A percentile compares a stretch with the other conserved stretches of the same genome.
Evolutionary conservation across 2,329 filamentous ascomycete genomes (phyloP).

Genomic region (Fusarium sp.): DNA sequence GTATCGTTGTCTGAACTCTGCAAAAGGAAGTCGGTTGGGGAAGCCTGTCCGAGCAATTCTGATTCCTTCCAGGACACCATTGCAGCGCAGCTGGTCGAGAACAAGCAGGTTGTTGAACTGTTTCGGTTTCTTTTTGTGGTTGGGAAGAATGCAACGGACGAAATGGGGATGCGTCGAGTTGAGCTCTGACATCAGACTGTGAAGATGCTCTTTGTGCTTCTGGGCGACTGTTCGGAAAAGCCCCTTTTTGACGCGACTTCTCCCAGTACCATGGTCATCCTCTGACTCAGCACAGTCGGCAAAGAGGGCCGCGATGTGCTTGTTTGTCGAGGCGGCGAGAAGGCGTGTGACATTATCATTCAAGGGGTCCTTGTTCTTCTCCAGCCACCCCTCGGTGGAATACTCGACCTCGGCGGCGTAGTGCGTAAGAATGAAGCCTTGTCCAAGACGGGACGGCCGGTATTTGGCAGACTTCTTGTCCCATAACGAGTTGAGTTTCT

Average conservation of each 20-base stretch:
- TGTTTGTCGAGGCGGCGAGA: constrained; percentile 83
- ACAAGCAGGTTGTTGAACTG: constrained; percentile 93
- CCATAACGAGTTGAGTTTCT: constrained; percentile 97
- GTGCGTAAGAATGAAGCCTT: constrained; percentile 96
- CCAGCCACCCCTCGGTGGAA: constrained; percentile 92
- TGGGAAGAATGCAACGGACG: constrained; percentile 96
- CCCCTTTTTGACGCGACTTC: constrained; percentile 93
- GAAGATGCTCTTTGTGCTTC: constrained; percentile 97
- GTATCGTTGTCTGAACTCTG: constrained; percentile 95
- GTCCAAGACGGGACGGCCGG: constrained; percentile 84
- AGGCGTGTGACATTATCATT: constrained; percentile 97
- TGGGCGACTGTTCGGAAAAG: constrained; percentile 97
- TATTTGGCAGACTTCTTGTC: constrained; percentile 97
- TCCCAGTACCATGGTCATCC: constrained; percentile 75
- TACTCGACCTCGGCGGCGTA: constrained; percentile 99
- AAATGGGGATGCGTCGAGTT: constrained; percentile 98
- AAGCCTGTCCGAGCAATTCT: constrained; percentile 97
- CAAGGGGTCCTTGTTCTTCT: constrained; percentile 98
- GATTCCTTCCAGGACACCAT: constrained; percentile 99
- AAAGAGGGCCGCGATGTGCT: constrained; percentile 87
- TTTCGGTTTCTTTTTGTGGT: constrained; percentile 97
- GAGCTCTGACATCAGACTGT: constrained; percentile 92
- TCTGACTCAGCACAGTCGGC: constrained; percentile 86
- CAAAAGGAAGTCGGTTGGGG: constrained; percentile 90
- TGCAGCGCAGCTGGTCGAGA: constrained; percentile 95